Base-by-base conservation (phyloP, 768 basidiomycete genomes). In the Rhizopogon salebrosus region DNA sequence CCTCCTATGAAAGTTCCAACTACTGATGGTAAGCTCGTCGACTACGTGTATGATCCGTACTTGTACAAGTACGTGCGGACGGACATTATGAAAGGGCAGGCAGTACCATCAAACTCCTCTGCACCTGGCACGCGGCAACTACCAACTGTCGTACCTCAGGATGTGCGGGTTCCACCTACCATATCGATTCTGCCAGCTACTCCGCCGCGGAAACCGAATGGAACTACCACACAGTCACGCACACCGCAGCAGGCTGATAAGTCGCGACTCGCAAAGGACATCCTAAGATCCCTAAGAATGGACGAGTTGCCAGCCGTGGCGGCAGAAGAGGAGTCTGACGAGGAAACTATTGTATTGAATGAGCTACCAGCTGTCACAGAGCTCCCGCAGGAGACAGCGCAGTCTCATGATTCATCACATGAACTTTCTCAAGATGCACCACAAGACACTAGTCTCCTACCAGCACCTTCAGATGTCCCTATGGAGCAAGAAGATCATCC, bases 211-310 rank as follows among this genome's bases (percentile, higher is more conserved):
- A 46, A 43, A 37, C 16, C 4, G 29, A 43, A 23, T 48, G 43
- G 18, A 20, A 13, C 23, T 46, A 37, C 20, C 22, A 43, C 20
- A 41, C 27, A 51, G n/a, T 20, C 16, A 20, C 68, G 62, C 39
- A 65, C 68, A 1, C 71, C 70, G 14, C 64, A 62, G 31, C 65
- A 79, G 26, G 81, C 78, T 6, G 72, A 82, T 60, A 78, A 71
- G 57, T 75, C 66, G 41, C 72, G 71, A 39, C 71, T 87, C 24
- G 84, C 84, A 2, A 74, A 70, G 40, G 82, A 84, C 62, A 69
- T 87, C 41, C 57, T 87, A 20, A 74, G 72, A 40, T 79, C 82
- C 6, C 70, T 86, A 3, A 76, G 77, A 16, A 55, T 55, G 9
- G 22, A 34, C 3, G 31, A 20, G 22, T 31, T 22, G 10, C 20